Base-by-base conservation (phyloP, 1,284 basidiomycete species). In the Marasmius tenuissimus region DNA sequence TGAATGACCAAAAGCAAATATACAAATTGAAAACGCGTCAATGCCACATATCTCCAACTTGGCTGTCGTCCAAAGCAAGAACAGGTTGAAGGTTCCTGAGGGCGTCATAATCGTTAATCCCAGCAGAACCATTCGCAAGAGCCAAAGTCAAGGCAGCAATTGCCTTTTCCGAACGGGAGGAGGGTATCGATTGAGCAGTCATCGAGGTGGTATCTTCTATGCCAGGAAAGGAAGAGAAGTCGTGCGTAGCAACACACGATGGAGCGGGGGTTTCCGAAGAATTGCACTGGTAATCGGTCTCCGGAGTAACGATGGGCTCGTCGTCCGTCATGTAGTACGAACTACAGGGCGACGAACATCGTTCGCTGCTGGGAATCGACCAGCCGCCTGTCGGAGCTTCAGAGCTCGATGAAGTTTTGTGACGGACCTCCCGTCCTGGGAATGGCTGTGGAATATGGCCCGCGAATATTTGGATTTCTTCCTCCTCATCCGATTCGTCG, bases 111-210 rank as follows among this genome's bases (percentile, higher is more conserved):
- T 91, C 88, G 60, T 76, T 83, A 47, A 91, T 72, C 48, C 86
- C 81, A 3, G 84, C 87, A n/a, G 88, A 87, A 39, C 88, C 89
- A 65, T 84, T 89, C 6, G 86, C 86, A 70, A 91, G 78, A 14
- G 86, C 87, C 5, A 91, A 73, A 53, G 77, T 81, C 18, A 90
- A 75, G 14, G 84, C 86, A 22, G 83, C 85, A 52, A 90, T 75
- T n/a, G 82, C 83, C 67, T 85, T 87, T 62, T 88, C 86, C 12
- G 81, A 76, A 42, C 67, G 70, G 34, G 63, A 68, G 58, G 67
- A 67, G 51, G 67, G 71, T 59, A 66, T 52, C 62, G 62, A 62
- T 68, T 61, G 64, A 56, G 62, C 71, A 70, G 16, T 16, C 11
- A 20, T 47, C 45, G 37, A 67, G 71, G 38, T 22, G 53, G 40